Evolutionary conservation across 2,329 filamentous ascomycete genomes (phyloP), one percentile per base, ranked within the genome.

Genomic region (Penicillium sp.): DNA sequence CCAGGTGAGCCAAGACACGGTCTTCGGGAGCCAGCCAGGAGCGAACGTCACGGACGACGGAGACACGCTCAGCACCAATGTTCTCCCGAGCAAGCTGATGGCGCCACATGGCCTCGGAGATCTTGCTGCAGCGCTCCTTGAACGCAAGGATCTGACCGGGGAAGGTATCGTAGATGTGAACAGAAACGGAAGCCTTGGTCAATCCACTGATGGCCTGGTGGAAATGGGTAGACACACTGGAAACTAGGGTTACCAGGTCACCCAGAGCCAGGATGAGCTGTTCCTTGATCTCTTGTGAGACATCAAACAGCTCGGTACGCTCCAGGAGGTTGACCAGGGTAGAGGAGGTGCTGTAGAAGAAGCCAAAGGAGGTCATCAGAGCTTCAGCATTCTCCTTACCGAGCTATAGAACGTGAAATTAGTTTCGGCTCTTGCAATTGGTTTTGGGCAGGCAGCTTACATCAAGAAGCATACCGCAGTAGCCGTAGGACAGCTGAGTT

Each of bases 261-360:
- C 69, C 66, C 35, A 74, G 68, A 9, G 73, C 73, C 20, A 71
- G 58, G 20, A 69, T 69, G 1, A 83, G 69, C 57, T 81, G 77
- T 49, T 78, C 74, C 44, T 77, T 77, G 47, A 81, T 76, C 26
- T 81, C 75, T n/a, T 75, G 67, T 6, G 78, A 77, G 9, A 78
- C 72, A 22, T 69, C 66, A 44, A 82, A 74, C 0, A 81, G 65
- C 54, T 79, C 75, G 11, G 78, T 75, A n/a, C 79, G 76, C 51
- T 82, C 65, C 6, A 82, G 73, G 0, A 79, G 71, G 49, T 74
- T 54, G 63, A 75, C 53, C 73, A 76, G 4, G 67, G 73, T 49
- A 75, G 69, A 46, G 64, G 78, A 67, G 69, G 75, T 66, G 58
- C 77, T 77, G 67, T 82, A 82, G 59, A 83, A 80, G 51, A 83